Evolutionary conservation across 2,329 filamentous ascomycete species (phyloP).

Genomic region (Venturia effusa): DNA sequence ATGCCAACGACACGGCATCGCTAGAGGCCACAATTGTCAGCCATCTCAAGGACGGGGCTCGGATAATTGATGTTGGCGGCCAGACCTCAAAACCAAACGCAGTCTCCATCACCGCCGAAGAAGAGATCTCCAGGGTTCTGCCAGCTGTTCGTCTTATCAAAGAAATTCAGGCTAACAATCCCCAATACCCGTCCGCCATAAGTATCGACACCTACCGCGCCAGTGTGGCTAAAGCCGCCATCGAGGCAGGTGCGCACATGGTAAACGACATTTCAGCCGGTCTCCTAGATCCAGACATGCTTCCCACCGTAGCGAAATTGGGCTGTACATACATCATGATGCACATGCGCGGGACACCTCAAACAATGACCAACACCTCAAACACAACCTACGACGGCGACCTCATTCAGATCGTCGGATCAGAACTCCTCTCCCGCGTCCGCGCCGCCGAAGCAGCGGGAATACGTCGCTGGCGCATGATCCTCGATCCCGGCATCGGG

Average conservation of each 20-base stretch:
- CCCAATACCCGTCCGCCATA: constrained; percentile 44
- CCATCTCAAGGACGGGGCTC: constrained; percentile 60
- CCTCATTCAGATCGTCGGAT: constrained; percentile 52
- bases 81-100: constrained; percentile 81
- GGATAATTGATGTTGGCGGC: constrained; percentile 84
- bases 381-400: constrained; percentile 53
- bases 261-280: constrained; percentile 93
- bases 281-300: constrained; percentile 58
- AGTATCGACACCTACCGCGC: constrained; percentile 92
- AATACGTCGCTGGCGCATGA: constrained; percentile 83
- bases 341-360: constrained; percentile 86
- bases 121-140: constrained; percentile 69
- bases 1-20: constrained; percentile 28
- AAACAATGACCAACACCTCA: constrained; percentile 63
- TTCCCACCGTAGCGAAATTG: constrained; percentile 64
- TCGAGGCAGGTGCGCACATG: constrained; percentile 74
- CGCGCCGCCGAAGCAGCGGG: constrained; percentile 69
- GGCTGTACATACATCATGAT: constrained; percentile 74
- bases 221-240: constrained; percentile 63
- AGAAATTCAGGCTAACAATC: constrained; percentile 22
- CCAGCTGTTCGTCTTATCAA: constrained; percentile 52
- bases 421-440: constrained; percentile 61
- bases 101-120: constrained; percentile 53
- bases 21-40: constrained; percentile 48
- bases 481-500: constrained; percentile 86